Base-by-base conservation (phyloP, 768 basidiomycete genomes). In the Phallus indusiatus region DNA sequence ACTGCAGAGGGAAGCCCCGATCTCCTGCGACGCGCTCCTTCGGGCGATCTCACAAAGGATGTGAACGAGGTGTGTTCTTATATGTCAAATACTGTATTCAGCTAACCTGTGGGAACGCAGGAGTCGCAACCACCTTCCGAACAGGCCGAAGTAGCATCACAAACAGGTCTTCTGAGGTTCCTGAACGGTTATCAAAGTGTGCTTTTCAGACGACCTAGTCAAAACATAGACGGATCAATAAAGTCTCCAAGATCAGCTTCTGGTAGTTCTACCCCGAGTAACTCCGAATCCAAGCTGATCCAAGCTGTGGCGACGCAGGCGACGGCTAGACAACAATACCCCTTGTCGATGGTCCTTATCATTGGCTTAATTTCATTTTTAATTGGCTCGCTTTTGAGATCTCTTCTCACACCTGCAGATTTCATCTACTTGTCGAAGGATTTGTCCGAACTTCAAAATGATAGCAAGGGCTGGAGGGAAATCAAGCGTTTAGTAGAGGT, bases 331-430 rank as follows among this genome's bases (percentile, higher is more conserved):
- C 35, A 65, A 56, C 64, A 56, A 57, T 83, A 76, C 65, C 74
- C 74, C 47, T 68, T 79, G 54, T 74, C 76, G 49, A 85, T 83
- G 47, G 71, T 95, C 60, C 67, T 96, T 64, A 74, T 92, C 61
- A 81, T 88, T 42, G 92, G 84, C 42, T 71, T 98, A 62, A 88
- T 96, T 65, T 86, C 88, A 24, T 94, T 98, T 71, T 74, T 98
- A 66, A 81, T 97, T 66, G 95, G 95, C 59, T 94, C 92, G 24
- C 75, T 98, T 57, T 73, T 96, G 61, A 82, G 95, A 57, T 92
- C 90, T 17, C 77, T 98, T 62, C 75, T 97, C 42, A 88, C 86
- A 6, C 90, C 95, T 48, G 90, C 87, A 16, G 95, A 96, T 72
- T 94, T 93, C 73, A 84, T 94, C 48, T 86, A 92, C 69, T 82